These are phyloP conservation scores for Tulasnella sp. DNA, from an alignment of 768 basidiomycete species.

Conservation along the genomic window DNA sequence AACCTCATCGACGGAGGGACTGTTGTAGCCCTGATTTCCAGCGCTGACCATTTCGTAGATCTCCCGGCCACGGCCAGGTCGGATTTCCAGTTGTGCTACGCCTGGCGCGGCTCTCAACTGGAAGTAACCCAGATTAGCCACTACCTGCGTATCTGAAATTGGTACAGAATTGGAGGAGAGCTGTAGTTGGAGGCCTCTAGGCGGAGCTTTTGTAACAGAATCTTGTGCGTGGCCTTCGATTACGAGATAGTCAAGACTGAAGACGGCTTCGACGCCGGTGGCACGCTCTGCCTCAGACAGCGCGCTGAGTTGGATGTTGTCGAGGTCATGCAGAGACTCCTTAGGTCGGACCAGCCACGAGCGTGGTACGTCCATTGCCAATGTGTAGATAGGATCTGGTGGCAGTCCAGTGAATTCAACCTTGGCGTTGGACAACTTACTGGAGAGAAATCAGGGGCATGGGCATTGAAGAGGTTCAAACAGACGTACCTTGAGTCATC, in stretches of 20 bases:
- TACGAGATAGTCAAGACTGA: constrained; percentile 82
- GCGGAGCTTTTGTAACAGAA: constrained; percentile 46
- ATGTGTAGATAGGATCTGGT: constrained; percentile 78
- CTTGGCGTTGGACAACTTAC: constrained; percentile 17
- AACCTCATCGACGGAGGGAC: constrained; percentile 50
- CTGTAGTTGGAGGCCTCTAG: constrained; percentile 86
- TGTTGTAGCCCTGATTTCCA: constrained; percentile 83
- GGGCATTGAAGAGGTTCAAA: neutral
- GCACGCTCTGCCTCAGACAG: constrained; percentile 44
- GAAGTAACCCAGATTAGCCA: constrained; percentile 90
- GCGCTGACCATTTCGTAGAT: constrained; percentile 76
- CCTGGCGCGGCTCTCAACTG: constrained; percentile 94
- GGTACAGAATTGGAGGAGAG: constrained; percentile 38
- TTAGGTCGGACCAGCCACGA: constrained; percentile 91
- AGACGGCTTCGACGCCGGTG: constrained; percentile 57
- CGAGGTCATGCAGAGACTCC: constrained; percentile 81
- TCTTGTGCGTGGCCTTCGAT: constrained; percentile 94
- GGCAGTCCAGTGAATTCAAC: constrained; percentile 66
- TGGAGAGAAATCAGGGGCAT: neutral
- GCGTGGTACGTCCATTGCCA: constrained; percentile 82
- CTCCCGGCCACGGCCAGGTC: constrained; percentile 67
- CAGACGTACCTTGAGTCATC: constrained; percentile 54
- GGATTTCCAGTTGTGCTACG: constrained; percentile 69
- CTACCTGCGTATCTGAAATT: constrained; percentile 82
- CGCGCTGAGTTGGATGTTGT: constrained; percentile 79